These are phyloP conservation scores for Phytophthora constricta DNA, from an alignment of 352 stramenopile genomes.

Conservation along the genomic window DNA sequence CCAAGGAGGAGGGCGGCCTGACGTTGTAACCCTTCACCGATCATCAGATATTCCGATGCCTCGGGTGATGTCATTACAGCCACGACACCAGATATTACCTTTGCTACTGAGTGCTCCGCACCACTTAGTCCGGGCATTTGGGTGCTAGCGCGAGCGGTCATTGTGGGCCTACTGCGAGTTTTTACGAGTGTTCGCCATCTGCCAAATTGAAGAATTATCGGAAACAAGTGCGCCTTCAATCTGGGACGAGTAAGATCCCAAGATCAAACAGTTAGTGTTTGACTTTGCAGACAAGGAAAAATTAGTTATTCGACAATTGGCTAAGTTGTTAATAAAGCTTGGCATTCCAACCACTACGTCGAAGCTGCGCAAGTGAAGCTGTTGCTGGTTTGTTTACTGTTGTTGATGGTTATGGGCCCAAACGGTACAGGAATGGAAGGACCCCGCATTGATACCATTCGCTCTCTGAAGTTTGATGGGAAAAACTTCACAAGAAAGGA, in stretches of 20 bases:
- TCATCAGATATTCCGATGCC: no score
- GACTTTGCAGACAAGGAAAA: neutral
- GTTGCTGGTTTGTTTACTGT: neutral
- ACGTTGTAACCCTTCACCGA: no score
- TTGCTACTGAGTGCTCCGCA: no score
- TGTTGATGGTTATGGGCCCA: constrained; percentile 16
- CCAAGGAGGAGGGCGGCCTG: constrained; percentile 43
- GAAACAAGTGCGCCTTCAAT: neutral
- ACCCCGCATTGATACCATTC: constrained; percentile 6
- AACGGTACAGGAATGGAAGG: neutral
- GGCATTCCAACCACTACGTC: neutral
- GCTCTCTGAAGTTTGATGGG: constrained; percentile 9
- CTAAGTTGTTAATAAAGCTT: neutral
- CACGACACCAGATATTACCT: no score
- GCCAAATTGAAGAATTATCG: no score
- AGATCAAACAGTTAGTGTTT: neutral
- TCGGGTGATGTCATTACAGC: no score
- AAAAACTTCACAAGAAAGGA: constrained; percentile 22
- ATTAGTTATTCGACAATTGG: neutral
- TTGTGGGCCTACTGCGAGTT: no score
- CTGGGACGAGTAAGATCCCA: neutral
- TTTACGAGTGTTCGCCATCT: no score
- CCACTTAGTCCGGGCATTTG: no score
- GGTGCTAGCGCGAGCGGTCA: no score
- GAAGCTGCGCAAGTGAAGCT: neutral